Evolutionary conservation across 176 grass and related monocot genomes (phyloP), one percentile per base, ranked within the genome.

Genomic region (Carex littledalei): DNA sequence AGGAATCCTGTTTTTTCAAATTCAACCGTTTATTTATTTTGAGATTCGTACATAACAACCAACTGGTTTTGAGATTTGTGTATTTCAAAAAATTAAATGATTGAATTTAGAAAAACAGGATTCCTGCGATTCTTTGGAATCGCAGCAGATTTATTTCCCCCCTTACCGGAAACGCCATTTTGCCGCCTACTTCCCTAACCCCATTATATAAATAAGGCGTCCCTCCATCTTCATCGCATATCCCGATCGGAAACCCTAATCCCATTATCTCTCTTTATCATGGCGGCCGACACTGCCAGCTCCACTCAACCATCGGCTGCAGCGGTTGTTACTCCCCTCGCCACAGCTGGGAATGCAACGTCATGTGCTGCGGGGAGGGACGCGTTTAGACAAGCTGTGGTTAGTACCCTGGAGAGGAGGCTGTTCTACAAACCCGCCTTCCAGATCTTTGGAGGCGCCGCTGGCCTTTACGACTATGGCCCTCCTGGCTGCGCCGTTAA

Each of bases 391-490:
- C 85, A 91, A 72, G 86, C 90, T 63, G 92, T 94, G 55, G 84
- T 62, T 62, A 97, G 94, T 83, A 97, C 94, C 32, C 88, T 97
- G 45, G 94, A 97, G 90, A 82, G 94, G 69, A 67, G 90, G 34
- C 87, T 97, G 67, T 97, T 97, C 85, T 97, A 91, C 87, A 86
- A 92, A 37, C 92, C 92, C 8, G 92, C 94, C 57, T 97, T 94
- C 87, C 94, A 97, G 90, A 97, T 97, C 81, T 97, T 94, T 81
- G 87, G 94, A 50, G 94, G 94, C 24, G 92, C 94, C 59, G 92
- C 94, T 29, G 94, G 94, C 8, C 87, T 97, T n/a, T 97, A 94
- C 22, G 92, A 97, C 88, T 97, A 97, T 73, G 94, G 90, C 0
- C 94, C 92, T 0, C 94, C 90, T 24, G 94, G 94, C 0, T 97